A percentile compares a stretch with the other conserved stretches of the same genome.
phyloP scores from a whole-genome alignment of 179 eudicot species.

The Silene vulgaris region DNA sequence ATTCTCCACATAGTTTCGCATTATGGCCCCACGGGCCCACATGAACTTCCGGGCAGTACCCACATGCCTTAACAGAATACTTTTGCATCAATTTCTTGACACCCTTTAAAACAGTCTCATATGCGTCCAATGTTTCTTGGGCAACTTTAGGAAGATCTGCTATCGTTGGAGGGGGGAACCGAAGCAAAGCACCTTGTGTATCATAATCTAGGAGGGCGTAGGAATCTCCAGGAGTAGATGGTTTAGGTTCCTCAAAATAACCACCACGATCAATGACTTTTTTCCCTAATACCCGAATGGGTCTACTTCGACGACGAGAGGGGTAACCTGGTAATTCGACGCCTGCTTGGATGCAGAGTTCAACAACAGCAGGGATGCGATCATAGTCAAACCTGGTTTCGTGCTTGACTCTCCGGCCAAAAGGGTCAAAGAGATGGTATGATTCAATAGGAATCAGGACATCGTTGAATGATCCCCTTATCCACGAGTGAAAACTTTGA shows the following conservation, averaged over 20 bases:
- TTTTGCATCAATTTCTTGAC: slow-evolving; percentile 63
- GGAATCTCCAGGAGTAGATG: slow-evolving; percentile 19
- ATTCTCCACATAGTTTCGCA: slow-evolving; percentile 89
- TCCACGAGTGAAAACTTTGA: slow-evolving; percentile 68
- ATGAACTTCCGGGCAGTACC: slow-evolving; percentile 92
- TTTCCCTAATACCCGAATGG: slow-evolving; percentile 71
- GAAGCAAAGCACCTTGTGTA: slow-evolving; percentile 55
- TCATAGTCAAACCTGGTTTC: slow-evolving; percentile 79
- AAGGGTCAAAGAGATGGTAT: slow-evolving; percentile 85
- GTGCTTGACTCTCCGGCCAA: slow-evolving; percentile 73
- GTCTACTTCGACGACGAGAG: slow-evolving; percentile 69
- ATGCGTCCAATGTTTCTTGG: slow-evolving; percentile 57
- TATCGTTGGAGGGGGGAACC: slow-evolving; percentile 48
- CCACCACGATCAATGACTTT: slow-evolving; percentile 77
- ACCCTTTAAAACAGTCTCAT: slow-evolving; percentile 56
- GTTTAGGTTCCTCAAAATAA: slow-evolving; percentile 42
- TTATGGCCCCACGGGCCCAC: slow-evolving; percentile 99
- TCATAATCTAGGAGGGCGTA: slow-evolving; percentile 56
- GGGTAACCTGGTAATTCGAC: slow-evolving; percentile 80
- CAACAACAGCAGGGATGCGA: slow-evolving; percentile 89
- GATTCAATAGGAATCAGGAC: slow-evolving; percentile 73
- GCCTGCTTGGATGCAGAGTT: slow-evolving; percentile 97
- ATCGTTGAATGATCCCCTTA: slow-evolving; percentile 79
- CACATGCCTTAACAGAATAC: slow-evolving; percentile 89
- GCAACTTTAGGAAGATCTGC: slow-evolving; percentile 51